Percentiles rank a stretch among this genome's conserved stretches.
phyloP scores from a whole-genome alignment of 1,284 basidiomycete species.

The Apiotrichum mycotoxinovorans region DNA sequence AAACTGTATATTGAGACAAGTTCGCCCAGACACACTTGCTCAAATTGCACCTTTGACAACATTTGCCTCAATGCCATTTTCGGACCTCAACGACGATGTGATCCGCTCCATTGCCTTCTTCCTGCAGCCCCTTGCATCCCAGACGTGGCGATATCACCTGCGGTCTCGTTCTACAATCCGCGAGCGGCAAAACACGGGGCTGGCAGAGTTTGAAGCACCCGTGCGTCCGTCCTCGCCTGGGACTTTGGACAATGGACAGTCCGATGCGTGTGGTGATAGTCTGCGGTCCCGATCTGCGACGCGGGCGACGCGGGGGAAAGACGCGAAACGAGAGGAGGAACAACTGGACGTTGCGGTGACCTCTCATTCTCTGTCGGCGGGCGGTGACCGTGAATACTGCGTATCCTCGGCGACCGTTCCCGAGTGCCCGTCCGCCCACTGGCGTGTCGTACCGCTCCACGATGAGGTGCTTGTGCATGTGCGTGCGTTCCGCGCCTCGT shows the following conservation, averaged over 20 bases:
- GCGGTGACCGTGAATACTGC: too few species aligned
- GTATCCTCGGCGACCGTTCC: not conserved
- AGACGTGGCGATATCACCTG: not conserved
- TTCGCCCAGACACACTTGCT: not conserved
- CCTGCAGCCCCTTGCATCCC: not conserved
- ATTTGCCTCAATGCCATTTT: not conserved
- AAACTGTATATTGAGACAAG: too few species aligned
- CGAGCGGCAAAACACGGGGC: not conserved
- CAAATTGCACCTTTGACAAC: not conserved
- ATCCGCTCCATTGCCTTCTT: conserved; percentile 5
- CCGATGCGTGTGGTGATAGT: too few species aligned
- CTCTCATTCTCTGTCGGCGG: too few species aligned
- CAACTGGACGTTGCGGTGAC: too few species aligned
- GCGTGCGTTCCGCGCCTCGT: conserved; percentile 1
- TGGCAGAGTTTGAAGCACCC: too few species aligned
- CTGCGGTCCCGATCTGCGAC: too few species aligned
- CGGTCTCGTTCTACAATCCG: not conserved
- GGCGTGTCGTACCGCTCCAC: not conserved
- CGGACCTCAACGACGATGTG: conserved; percentile 11
- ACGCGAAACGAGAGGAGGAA: too few species aligned
- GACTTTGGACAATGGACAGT: too few species aligned
- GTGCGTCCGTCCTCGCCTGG: too few species aligned
- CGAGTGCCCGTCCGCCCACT: not conserved
- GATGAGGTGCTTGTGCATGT: not conserved
- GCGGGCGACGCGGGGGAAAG: too few species aligned